phyloP scores from a whole-genome alignment of 805 yeast species.

The Metschnikowia baotianmanensis region DNA sequence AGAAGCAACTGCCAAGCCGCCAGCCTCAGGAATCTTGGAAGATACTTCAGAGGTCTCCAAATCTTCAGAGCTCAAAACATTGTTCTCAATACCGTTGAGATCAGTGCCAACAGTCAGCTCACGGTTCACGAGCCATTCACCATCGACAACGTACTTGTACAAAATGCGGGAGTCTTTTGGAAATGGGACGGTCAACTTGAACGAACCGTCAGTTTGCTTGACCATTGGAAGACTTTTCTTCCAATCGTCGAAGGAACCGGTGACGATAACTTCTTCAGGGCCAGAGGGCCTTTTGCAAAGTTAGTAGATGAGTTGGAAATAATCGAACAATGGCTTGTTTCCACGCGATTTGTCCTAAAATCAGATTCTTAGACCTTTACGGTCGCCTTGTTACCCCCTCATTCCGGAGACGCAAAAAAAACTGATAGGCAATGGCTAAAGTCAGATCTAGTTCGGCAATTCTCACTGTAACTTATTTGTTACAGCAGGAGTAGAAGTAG shows the following conservation, averaged over 20 bases:
- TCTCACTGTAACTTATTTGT: no score
- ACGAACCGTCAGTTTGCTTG: conserved; percentile 58
- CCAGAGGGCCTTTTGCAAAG: conserved; percentile 40
- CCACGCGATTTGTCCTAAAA: no score
- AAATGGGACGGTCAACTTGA: conserved; percentile 57
- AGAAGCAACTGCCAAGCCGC: conserved; percentile 14
- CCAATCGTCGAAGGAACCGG: conserved; percentile 59
- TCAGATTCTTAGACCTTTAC: no score
- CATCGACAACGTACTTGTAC: conserved; percentile 70
- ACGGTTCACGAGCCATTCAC: conserved; percentile 53
- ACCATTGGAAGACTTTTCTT: conserved; percentile 56
- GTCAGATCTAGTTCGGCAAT: no score
- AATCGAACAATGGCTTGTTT: no score
- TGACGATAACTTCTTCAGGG: conserved; percentile 55
- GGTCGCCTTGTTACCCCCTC: no score
- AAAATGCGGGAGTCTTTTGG: conserved; percentile 37
- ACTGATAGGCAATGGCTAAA: no score
- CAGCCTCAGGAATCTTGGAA: conserved; percentile 20
- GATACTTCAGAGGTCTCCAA: conserved; percentile 21
- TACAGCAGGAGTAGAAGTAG: no score
- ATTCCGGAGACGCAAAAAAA: no score
- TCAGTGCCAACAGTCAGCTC: conserved; percentile 44
- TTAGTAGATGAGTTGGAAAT: conserved; percentile 28
- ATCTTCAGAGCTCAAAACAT: conserved; percentile 41
- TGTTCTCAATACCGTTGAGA: conserved; percentile 51